Base-by-base conservation (phyloP, 345 rosid species). In the Arabidopsis suecica region DNA sequence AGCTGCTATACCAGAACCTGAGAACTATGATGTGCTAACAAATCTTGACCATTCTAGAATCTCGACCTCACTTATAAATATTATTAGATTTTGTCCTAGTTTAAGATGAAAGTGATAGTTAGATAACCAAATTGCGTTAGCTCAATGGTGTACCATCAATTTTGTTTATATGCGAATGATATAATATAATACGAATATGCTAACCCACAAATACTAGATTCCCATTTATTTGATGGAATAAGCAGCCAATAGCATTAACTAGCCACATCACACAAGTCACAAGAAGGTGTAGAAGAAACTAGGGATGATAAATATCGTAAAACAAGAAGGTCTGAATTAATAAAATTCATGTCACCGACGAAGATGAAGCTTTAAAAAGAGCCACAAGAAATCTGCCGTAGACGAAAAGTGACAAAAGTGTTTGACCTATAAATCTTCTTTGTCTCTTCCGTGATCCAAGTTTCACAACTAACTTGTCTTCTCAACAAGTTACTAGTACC, bases 401-500 rank as follows among this genome's bases (percentile, higher is more conserved):
- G 57, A 75, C 16, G 69, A 48, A 68, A 75, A 68, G 74, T 76
- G 79, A 68, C 74, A 59, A 75, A 75, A 59, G 68, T 75, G 61
- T 59, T 74, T 66, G 72, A 66, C 78, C 69, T 60, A 51, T 12
- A 59, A 40, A 55, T 33, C 2, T 16, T 48, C 38, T 40, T 55
- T 75, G 73, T 61, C 74, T 76, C 49, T 51, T 76, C 74, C 79
- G 74, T 76, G 79, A 68, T 61, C 41, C 7, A 58, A 67, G 65
- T 67, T 75, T 60, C 61, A 67, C 73, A 68, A 60, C 74, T 13
- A 23, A 68, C 62, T 68, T 56, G 50, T 61, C 79, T 61, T 68
- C 48, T 60, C 54, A 50, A 49, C 62, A 48, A 61, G 23, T 74
- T 57, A 56, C 42, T 74, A n/a, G 22, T 28, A 28, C 32, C 22